Conservation (phyloP, 2,329 filamentous ascomycete species). For the Thielaviopsis musarum region DNA sequence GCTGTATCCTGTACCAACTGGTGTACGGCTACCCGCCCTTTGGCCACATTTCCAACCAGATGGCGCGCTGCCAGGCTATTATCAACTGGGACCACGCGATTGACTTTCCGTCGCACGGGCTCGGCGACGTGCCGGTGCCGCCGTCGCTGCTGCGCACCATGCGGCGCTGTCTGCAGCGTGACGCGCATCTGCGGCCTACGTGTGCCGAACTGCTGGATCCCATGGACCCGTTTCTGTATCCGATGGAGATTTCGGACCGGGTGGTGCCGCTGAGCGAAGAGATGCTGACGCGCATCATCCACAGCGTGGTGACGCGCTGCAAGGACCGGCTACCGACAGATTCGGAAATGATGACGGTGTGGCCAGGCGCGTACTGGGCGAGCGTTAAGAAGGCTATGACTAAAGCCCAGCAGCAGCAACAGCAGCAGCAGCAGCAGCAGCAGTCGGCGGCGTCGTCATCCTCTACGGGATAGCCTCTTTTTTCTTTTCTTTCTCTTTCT, state of each 20-base stretch:
- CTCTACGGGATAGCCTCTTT: background rate
- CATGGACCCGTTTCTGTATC: constrained; percentile 47
- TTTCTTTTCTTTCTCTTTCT: background rate
- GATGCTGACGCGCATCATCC: constrained; percentile 42
- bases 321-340: constrained; percentile 42
- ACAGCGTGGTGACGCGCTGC: constrained; percentile 43
- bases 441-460: background rate
- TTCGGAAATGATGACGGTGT: constrained; percentile 34
- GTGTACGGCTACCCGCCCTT: constrained; percentile 95
- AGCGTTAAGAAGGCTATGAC: constrained; percentile 36
- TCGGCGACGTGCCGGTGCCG: constrained; percentile 48
- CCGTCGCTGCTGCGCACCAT: constrained; percentile 42
- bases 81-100: constrained; percentile 62
- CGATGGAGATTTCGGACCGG: constrained; percentile 36
- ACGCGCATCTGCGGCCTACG: constrained; percentile 45
- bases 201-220: constrained; percentile 43
- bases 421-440: constrained; percentile 5
- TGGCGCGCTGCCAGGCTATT: constrained; percentile 74
- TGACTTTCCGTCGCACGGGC: constrained; percentile 51
- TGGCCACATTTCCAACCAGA: constrained; percentile 74
- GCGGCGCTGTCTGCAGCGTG: constrained; percentile 44
- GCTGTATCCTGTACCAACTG: constrained; percentile 96
- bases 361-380: constrained; percentile 45
- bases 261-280: constrained; percentile 46
- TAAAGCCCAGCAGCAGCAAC: constrained; percentile 7